A percentile compares a stretch with the other conserved stretches of the same genome.
phyloP scores from a whole-genome alignment of 2,329 filamentous ascomycete genomes.

The Pleomassaria siparia region DNA sequence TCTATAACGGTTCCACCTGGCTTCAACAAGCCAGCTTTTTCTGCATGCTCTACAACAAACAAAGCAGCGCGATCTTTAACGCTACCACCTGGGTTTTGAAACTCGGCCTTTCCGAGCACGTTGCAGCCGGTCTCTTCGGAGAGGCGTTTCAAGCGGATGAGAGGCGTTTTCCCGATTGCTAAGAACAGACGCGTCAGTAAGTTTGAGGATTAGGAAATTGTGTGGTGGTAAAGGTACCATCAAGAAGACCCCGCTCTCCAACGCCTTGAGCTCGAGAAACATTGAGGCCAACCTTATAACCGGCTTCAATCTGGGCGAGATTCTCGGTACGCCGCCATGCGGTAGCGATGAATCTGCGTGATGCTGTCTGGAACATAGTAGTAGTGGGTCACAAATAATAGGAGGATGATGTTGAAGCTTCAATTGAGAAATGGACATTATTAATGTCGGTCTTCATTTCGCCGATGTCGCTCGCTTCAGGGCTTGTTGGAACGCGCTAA shows the following conservation, averaged over 20 bases:
- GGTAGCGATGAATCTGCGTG: conserved; percentile 67
- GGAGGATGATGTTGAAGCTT: neutral
- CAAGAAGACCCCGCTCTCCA: conserved; percentile 72
- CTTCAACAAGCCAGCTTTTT: conserved; percentile 78
- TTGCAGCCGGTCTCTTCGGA: conserved; percentile 92
- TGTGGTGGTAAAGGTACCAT: conserved; percentile 60
- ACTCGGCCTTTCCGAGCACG: conserved; percentile 94
- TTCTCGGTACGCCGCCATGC: conserved; percentile 54
- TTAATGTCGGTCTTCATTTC: neutral
- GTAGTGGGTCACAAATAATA: too few relatives aligned
- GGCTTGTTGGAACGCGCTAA: neutral
- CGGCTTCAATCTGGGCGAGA: conserved; percentile 49
- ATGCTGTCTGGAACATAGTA: conserved; percentile 70
- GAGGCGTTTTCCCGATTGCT: conserved; percentile 97
- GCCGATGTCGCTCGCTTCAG: conserved; percentile 3
- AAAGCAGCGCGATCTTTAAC: conserved; percentile 96
- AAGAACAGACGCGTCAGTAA: conserved; percentile 1
- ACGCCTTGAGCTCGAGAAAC: conserved; percentile 80
- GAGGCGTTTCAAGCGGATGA: conserved; percentile 85
- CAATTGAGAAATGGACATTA: neutral
- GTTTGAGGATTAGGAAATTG: neutral
- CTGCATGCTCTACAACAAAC: conserved; percentile 91
- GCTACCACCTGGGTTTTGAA: conserved; percentile 95
- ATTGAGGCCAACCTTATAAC: conserved; percentile 64
- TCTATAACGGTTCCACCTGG: conserved; percentile 94